Evolutionary conservation across 768 basidiomycete species (phyloP).

Genomic region (Coprinellus micaceus): DNA sequence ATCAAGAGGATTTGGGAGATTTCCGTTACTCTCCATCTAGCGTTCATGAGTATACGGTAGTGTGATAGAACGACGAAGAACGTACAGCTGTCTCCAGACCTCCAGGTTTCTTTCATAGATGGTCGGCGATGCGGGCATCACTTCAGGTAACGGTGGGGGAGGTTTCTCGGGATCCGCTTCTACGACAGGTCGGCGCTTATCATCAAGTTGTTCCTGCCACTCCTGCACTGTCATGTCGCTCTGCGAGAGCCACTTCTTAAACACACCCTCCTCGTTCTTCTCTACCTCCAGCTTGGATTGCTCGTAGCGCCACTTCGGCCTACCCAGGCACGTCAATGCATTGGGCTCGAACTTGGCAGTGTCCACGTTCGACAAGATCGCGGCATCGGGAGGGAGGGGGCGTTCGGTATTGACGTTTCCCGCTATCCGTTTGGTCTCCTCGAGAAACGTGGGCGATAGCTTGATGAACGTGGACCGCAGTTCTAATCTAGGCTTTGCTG

Average conservation of each 20-base stretch:
- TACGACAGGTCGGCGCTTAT: conserved; percentile 1
- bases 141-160: no score
- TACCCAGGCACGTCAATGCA: conserved; percentile 48
- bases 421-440: conserved; percentile 55
- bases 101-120: conserved; percentile 89
- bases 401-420: conserved; percentile 49
- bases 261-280: conserved; percentile 81
- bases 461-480: conserved; percentile 72
- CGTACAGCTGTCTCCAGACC: conserved; percentile 91
- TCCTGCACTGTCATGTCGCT: conserved; percentile 54
- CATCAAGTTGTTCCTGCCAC: conserved; percentile 40
- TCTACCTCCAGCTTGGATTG: conserved; percentile 90
- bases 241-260: conserved; percentile 71
- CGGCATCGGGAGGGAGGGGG: conserved; percentile 45
- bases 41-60: conserved; percentile 10
- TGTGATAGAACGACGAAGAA: conserved; percentile 10
- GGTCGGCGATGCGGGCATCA: conserved; percentile 63
- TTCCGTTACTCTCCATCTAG: conserved; percentile 90
- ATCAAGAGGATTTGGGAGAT: conserved; percentile 85
- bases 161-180: conserved; percentile 10
- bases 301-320: conserved; percentile 86
- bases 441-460: conserved; percentile 56
- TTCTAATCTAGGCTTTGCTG: conserved; percentile 39
- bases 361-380: conserved; percentile 30
- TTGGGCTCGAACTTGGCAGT: conserved; percentile 16